These are phyloP conservation scores for Talaromyces marneffei DNA, from an alignment of 2,329 filamentous ascomycete species.

Conservation along the genomic window DNA sequence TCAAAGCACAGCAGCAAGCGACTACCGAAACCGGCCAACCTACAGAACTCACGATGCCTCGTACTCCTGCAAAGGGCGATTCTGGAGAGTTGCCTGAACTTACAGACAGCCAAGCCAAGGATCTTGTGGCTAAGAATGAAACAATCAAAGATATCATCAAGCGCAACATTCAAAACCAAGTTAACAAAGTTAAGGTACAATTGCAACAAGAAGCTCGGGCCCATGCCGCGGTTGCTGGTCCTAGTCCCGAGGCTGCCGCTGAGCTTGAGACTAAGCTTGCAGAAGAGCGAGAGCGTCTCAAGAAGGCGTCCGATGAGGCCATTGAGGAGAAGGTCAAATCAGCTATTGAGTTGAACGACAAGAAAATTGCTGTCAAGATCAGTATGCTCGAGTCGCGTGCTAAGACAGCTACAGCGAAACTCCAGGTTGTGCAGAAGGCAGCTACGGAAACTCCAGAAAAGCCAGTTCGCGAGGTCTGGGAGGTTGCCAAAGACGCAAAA, in stretches of 20 bases:
- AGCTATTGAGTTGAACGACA: slow-evolving; percentile 65
- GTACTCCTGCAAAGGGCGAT: slow-evolving; percentile 25
- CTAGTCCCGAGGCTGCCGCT: slow-evolving; percentile 32
- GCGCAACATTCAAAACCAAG: slow-evolving; percentile 53
- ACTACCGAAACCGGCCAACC: slow-evolving; percentile 25
- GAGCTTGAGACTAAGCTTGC: slow-evolving; percentile 35
- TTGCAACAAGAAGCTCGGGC: slow-evolving; percentile 35
- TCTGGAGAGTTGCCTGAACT: slow-evolving; percentile 37
- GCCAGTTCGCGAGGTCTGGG: slow-evolving; percentile 82
- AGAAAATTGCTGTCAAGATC: slow-evolving; percentile 67
- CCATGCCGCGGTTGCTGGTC: slow-evolving; percentile 17
- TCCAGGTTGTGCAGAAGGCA: slow-evolving; percentile 72
- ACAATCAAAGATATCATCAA: slow-evolving; percentile 46
- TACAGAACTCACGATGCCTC: slow-evolving; percentile 18
- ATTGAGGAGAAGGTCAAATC: slow-evolving; percentile 52
- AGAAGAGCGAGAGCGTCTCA: slow-evolving; percentile 37
- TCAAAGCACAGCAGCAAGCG: slow-evolving; percentile 38
- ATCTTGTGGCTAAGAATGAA: slow-evolving; percentile 47
- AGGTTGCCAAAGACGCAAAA: slow-evolving; percentile 65
- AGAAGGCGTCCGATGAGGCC: slow-evolving; percentile 50
- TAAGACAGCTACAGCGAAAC: slow-evolving; percentile 61
- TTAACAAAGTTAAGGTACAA: slow-evolving; percentile 35
- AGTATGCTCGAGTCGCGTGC: slow-evolving; percentile 72
- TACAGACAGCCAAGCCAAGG: slow-evolving; percentile 45
- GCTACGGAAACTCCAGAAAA: slow-evolving; percentile 78